phyloP scores from a whole-genome alignment of 345 rosid genomes.

The Cardamine resedifolia region DNA sequence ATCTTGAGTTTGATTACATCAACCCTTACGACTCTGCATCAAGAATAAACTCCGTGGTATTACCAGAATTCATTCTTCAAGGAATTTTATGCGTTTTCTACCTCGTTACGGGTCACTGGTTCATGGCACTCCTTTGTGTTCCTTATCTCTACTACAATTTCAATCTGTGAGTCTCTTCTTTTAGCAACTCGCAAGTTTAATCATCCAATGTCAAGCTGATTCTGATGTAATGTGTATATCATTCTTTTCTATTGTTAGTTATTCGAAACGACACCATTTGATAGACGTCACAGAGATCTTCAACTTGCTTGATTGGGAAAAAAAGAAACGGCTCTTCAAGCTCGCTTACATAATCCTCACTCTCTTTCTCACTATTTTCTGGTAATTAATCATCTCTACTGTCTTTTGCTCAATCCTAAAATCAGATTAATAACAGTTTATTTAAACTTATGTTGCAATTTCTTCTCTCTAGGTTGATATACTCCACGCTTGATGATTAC shows the following conservation, averaged over 20 bases:
- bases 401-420: neutral
- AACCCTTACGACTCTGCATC: slow-evolving; percentile 76
- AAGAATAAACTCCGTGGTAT: slow-evolving; percentile 58
- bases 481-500: slow-evolving; percentile 45
- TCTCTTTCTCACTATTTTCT: slow-evolving; percentile 74
- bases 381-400: slow-evolving; percentile 44
- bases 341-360: slow-evolving; percentile 67
- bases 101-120: slow-evolving; percentile 69
- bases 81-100: slow-evolving; percentile 52
- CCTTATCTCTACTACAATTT: slow-evolving; percentile 70
- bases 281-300: slow-evolving; percentile 95
- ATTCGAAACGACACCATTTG: slow-evolving; percentile 60
- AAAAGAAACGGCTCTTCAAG: slow-evolving; percentile 84
- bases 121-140: slow-evolving; percentile 55
- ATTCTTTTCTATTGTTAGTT: slow-evolving; percentile 41
- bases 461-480: slow-evolving; percentile 51
- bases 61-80: slow-evolving; percentile 60
- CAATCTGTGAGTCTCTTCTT: slow-evolving; percentile 51
- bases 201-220: neutral
- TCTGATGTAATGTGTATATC: neutral
- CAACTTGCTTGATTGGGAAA: slow-evolving; percentile 83
- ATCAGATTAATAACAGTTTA: neutral
- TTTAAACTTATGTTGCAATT: neutral
- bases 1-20: slow-evolving; percentile 76
- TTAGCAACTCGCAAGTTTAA: neutral